Evolutionary conservation across 257 asterid genomes (phyloP).

Genomic region (Salvia splendens): DNA sequence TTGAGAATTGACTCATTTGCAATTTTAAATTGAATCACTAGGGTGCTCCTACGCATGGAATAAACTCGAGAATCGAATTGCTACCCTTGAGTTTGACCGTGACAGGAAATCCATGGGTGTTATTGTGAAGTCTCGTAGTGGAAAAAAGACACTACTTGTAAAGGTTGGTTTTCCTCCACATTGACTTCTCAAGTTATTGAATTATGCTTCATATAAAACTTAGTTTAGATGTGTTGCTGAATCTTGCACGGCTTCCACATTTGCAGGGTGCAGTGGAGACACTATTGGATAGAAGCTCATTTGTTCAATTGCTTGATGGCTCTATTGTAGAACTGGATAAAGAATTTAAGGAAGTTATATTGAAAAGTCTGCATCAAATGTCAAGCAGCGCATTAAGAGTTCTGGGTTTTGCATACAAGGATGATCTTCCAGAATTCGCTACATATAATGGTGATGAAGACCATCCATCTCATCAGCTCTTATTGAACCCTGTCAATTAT

Average conservation of each 20-base stretch:
- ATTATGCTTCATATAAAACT: background rate
- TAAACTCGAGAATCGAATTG: conserved; percentile 72
- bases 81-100: conserved; percentile 97
- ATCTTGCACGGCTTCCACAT: conserved; percentile 6
- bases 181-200: conserved; percentile 12
- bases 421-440: conserved; percentile 61
- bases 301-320: conserved; percentile 80
- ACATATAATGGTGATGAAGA: conserved; percentile 91
- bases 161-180: conserved; percentile 55
- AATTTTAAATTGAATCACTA: conserved; percentile 33
- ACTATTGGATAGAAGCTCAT: conserved; percentile 87
- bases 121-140: conserved; percentile 66
- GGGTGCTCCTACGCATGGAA: conserved; percentile 82
- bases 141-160: conserved; percentile 68
- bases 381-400: conserved; percentile 88
- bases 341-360: conserved; percentile 46
- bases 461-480: conserved; percentile 88
- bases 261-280: conserved; percentile 96
- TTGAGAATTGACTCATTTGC: conserved; percentile 35
- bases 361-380: conserved; percentile 75
- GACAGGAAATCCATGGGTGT: conserved; percentile 99
- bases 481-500: conserved; percentile 81
- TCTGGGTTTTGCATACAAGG: conserved; percentile 91
- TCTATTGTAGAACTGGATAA: conserved; percentile 65
- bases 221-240: background rate